A percentile compares a stretch with the other conserved stretches of the same genome.
phyloP scores from a whole-genome alignment of 495 filamentous ascomycete genomes.

The Penicillium subrubescens region DNA sequence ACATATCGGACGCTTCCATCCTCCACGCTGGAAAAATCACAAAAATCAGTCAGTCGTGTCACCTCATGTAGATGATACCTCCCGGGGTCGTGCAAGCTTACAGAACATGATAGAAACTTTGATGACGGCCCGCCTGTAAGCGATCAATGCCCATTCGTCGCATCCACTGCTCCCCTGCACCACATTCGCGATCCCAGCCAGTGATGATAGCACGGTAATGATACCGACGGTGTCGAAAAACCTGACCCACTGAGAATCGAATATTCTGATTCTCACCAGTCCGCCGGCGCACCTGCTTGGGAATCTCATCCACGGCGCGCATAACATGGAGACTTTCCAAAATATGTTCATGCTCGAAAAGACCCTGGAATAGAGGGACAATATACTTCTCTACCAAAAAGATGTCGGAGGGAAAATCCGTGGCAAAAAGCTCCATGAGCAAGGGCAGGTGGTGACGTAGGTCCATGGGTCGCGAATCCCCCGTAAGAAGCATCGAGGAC shows the following conservation, averaged over 20 bases:
- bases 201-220: slow-evolving; percentile 77
- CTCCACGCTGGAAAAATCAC: slow-evolving; percentile 54
- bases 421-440: slow-evolving; percentile 66
- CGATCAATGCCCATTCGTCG: slow-evolving; percentile 64
- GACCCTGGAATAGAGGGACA: slow-evolving; percentile 54
- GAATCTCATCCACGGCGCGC: slow-evolving; percentile 60
- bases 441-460: slow-evolving; percentile 65
- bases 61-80: slow-evolving; percentile 5
- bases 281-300: slow-evolving; percentile 55
- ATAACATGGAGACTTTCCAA: slow-evolving; percentile 59
- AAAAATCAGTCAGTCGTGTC: slow-evolving; percentile 8
- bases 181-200: slow-evolving; percentile 76
- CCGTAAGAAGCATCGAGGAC: slow-evolving; percentile 67
- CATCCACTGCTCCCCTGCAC: slow-evolving; percentile 56
- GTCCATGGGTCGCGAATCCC: slow-evolving; percentile 49
- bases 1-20: slow-evolving; percentile 76
- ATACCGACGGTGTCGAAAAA: slow-evolving; percentile 83
- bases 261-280: slow-evolving; percentile 45
- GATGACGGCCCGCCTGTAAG: slow-evolving; percentile 62
- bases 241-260: slow-evolving; percentile 76
- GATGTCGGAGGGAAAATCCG: slow-evolving; percentile 62
- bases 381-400: slow-evolving; percentile 67
- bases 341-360: slow-evolving; percentile 47
- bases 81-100: slow-evolving; percentile 40
- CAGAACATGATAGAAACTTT: slow-evolving; percentile 85